Percentiles rank a stretch among this genome's conserved stretches.
These are phyloP conservation scores for Phoma sp. DNA, from an alignment of 2,329 filamentous ascomycete genomes.

Conservation along the genomic window DNA sequence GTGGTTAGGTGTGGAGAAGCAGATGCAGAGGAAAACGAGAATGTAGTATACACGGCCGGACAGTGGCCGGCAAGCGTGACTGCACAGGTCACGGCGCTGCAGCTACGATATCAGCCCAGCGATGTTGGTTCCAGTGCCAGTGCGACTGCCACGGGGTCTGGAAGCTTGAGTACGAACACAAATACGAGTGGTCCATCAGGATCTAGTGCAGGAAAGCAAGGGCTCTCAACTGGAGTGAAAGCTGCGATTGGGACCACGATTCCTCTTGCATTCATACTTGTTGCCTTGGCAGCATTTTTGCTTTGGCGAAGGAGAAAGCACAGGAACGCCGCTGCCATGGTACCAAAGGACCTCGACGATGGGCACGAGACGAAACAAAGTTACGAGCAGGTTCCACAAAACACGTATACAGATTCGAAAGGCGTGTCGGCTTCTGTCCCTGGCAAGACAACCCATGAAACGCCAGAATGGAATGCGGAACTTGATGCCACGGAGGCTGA, in stretches of 20 bases:
- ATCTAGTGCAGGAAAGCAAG: constrained; percentile 44
- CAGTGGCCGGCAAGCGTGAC: constrained; percentile 21
- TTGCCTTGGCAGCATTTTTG: constrained; percentile 20
- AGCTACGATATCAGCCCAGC: constrained; percentile 22
- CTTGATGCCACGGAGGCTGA: constrained; percentile 28
- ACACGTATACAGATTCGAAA: not conserved
- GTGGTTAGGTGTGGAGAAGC: constrained; percentile 29
- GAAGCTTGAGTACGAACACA: not conserved
- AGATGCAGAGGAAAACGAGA: constrained; percentile 30
- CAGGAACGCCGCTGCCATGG: constrained; percentile 1
- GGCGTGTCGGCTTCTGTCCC: not conserved
- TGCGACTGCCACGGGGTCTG: constrained; percentile 4
- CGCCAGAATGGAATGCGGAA: constrained; percentile 31
- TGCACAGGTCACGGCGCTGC: constrained; percentile 21
- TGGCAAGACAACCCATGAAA: constrained; percentile 10
- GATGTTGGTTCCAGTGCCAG: constrained; percentile 14
- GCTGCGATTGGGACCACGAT: constrained; percentile 92
- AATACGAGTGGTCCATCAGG: not conserved
- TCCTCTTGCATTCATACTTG: constrained; percentile 77
- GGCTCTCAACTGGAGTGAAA: constrained; percentile 66
- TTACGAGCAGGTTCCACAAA: not conserved
- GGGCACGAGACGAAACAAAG: constrained; percentile 11
- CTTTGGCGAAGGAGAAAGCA: constrained; percentile 26
- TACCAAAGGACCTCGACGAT: not conserved
- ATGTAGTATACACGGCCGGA: constrained; percentile 16